phyloP scores from a whole-genome alignment of 306 rosid species.

The Senna tora region DNA sequence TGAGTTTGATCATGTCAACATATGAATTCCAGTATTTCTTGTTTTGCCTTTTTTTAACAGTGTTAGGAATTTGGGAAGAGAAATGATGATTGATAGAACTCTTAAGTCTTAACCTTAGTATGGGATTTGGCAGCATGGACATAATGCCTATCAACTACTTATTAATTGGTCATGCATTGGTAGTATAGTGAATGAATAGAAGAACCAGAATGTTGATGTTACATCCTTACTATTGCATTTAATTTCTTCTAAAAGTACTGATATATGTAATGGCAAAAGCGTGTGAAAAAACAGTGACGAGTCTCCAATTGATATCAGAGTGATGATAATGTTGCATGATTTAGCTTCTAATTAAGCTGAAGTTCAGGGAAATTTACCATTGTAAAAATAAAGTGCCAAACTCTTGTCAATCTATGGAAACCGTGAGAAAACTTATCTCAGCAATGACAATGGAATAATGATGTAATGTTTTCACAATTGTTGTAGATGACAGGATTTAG shows the following conservation, averaged over 20 bases:
- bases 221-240: no score
- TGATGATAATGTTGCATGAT: background rate
- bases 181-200: background rate
- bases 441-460: background rate
- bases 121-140: background rate
- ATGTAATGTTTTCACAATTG: background rate
- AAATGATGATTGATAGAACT: background rate
- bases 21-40: background rate
- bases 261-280: no score
- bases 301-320: background rate
- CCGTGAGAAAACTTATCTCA: background rate
- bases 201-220: background rate
- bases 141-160: background rate
- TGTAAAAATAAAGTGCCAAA: background rate
- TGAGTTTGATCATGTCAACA: background rate
- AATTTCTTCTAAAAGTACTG: no score
- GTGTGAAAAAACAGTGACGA: background rate
- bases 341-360: background rate
- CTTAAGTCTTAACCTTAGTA: background rate
- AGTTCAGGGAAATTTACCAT: background rate
- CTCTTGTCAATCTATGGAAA: background rate
- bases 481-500: no score
- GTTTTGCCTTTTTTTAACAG: background rate
- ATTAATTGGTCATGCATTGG: slow-evolving; percentile 6
- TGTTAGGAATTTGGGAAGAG: background rate